These are phyloP conservation scores for Cardamine occulta DNA, from an alignment of 345 rosid genomes.

Conservation along the genomic window DNA sequence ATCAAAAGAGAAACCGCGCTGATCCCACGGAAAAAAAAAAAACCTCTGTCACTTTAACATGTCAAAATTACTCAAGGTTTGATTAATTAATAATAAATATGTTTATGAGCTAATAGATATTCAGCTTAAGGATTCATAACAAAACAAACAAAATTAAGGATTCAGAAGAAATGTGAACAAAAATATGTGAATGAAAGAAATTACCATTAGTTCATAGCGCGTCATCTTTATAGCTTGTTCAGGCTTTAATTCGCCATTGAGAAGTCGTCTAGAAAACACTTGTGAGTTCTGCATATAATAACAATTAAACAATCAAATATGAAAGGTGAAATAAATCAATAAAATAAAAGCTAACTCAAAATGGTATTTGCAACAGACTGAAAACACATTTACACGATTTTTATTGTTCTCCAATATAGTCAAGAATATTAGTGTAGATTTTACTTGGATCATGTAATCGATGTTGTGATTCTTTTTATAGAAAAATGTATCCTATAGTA, in stretches of 20 bases:
- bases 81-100: background rate
- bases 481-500: too few relatives aligned
- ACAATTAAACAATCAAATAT: background rate
- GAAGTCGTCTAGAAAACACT: constrained; percentile 59
- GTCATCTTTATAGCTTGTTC: background rate
- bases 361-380: background rate
- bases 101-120: constrained; percentile 1
- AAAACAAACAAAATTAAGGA: background rate
- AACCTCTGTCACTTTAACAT: background rate
- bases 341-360: background rate
- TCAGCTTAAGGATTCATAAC: background rate
- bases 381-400: background rate
- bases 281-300: constrained; percentile 46
- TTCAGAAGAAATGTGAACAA: background rate
- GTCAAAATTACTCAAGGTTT: constrained; percentile 1
- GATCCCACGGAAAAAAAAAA: background rate
- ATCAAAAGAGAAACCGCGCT: constrained; percentile 16
- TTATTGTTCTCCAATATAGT: background rate
- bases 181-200: background rate
- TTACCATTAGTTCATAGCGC: background rate
- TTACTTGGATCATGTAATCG: too few relatives aligned
- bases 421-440: too few relatives aligned
- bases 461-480: too few relatives aligned
- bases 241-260: constrained; percentile 71
- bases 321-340: background rate